phyloP scores from a whole-genome alignment of 495 filamentous ascomycete species.

The Astrothelium macrocarpum region DNA sequence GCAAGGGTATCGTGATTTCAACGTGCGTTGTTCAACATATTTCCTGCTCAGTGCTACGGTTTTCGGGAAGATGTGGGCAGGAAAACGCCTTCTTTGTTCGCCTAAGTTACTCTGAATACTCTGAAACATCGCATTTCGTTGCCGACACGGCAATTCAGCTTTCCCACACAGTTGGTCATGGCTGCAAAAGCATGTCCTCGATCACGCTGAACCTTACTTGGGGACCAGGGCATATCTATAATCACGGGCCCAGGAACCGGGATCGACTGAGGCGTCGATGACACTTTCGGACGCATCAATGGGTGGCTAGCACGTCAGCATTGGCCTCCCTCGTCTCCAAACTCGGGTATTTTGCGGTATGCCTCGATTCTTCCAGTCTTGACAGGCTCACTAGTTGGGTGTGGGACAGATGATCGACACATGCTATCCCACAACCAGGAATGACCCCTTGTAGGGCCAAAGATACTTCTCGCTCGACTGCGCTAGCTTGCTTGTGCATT shows the following conservation, averaged over 20 bases:
- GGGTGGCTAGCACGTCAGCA: not conserved
- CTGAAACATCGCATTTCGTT: not conserved
- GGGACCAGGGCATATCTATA: not conserved
- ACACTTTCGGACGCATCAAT: constrained; percentile 4
- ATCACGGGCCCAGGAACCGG: not conserved
- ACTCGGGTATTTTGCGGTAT: not conserved
- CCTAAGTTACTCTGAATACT: not conserved
- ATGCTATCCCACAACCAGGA: not conserved
- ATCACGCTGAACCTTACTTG: not conserved
- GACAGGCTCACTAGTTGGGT: not conserved
- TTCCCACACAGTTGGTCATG: not conserved
- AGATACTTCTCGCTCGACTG: constrained; percentile 5
- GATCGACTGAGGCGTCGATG: not conserved
- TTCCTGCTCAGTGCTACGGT: not conserved
- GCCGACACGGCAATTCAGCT: not conserved
- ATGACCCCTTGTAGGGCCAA: not conserved
- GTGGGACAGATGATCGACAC: constrained; percentile 1
- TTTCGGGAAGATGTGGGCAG: not conserved
- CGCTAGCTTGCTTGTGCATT: not conserved
- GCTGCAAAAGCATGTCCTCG: not conserved
- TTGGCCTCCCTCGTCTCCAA: not conserved
- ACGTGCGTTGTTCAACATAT: not conserved
- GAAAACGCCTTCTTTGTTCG: not conserved
- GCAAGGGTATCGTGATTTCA: not conserved
- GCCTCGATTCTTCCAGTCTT: constrained; percentile 5